Evolutionary conservation across 2,329 filamentous ascomycete species (phyloP).

Genomic region (Colletotrichum cereale): DNA sequence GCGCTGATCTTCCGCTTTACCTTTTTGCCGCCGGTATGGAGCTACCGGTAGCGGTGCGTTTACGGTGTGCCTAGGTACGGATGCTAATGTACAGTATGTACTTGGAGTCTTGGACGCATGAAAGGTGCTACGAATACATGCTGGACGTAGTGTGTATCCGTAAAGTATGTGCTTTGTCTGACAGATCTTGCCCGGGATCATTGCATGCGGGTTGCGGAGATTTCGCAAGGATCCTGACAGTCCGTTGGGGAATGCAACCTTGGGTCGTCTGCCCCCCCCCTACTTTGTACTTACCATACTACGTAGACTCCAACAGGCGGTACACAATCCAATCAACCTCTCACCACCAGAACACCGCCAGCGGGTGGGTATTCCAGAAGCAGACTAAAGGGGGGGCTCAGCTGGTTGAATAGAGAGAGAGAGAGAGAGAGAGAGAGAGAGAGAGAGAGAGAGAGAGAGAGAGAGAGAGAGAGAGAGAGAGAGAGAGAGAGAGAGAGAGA

Average conservation of each 20-base stretch:
- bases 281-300: too few species aligned
- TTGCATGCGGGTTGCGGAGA: constrained; percentile 22
- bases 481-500: too few species aligned
- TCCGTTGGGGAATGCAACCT: constrained; percentile 25
- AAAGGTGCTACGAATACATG: too few species aligned
- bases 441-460: too few species aligned
- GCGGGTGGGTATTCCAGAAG: constrained; percentile 30
- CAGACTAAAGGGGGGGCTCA: neutral
- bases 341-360: constrained; percentile 35
- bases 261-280: constrained; percentile 18
- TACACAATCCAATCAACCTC: constrained; percentile 33
- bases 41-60: too few species aligned
- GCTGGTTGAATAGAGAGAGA: constrained; percentile 3
- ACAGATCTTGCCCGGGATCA: constrained; percentile 22
- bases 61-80: too few species aligned
- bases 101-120: too few species aligned
- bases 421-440: too few species aligned
- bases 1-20: constrained; percentile 26
- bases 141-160: too few species aligned
- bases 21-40: constrained; percentile 6
- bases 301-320: neutral
- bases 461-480: too few species aligned
- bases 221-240: constrained; percentile 25
- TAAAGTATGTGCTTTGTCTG: too few species aligned
- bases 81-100: too few species aligned